Conservation (phyloP, 2,329 filamentous ascomycete genomes). For the Nemania serpens region DNA sequence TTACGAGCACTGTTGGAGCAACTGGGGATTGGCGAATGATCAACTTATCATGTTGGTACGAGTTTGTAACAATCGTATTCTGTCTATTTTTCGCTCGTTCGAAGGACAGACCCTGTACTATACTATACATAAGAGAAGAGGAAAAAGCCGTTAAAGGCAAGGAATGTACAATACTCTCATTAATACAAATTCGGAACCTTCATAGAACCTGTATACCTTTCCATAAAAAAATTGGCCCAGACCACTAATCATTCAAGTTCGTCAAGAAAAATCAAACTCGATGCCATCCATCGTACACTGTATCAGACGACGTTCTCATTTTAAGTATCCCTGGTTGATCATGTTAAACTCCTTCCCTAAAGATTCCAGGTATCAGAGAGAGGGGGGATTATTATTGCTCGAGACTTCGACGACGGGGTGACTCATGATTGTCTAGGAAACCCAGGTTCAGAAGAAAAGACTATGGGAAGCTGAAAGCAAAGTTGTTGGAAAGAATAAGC, state of each 20-base stretch:
- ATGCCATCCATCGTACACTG: not conserved
- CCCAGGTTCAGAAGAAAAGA: slow-evolving; percentile 23
- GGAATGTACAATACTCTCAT: not conserved
- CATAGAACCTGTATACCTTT: not conserved
- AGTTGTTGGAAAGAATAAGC: not conserved
- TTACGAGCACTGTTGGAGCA: too few relatives aligned
- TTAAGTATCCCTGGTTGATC: slow-evolving; percentile 21
- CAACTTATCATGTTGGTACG: not conserved
- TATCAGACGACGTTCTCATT: not conserved
- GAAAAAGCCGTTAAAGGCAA: not conserved
- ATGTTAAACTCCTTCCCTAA: slow-evolving; percentile 28
- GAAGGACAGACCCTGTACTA: not conserved
- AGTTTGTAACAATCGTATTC: not conserved
- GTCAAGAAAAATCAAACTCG: not conserved
- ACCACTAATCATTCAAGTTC: not conserved
- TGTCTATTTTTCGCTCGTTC: not conserved
- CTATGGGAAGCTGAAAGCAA: slow-evolving; percentile 2
- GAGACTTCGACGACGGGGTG: slow-evolving; percentile 21
- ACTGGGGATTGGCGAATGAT: too few relatives aligned
- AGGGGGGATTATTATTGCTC: slow-evolving; percentile 4
- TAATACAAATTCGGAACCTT: slow-evolving; percentile 1
- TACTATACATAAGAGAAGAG: not conserved
- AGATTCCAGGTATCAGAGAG: slow-evolving; percentile 26
- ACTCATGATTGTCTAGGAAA: slow-evolving; percentile 28
- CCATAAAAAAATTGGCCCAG: not conserved